Evolutionary conservation across 2,329 filamentous ascomycete genomes (phyloP).

Genomic region (Penicillium sumatraense): DNA sequence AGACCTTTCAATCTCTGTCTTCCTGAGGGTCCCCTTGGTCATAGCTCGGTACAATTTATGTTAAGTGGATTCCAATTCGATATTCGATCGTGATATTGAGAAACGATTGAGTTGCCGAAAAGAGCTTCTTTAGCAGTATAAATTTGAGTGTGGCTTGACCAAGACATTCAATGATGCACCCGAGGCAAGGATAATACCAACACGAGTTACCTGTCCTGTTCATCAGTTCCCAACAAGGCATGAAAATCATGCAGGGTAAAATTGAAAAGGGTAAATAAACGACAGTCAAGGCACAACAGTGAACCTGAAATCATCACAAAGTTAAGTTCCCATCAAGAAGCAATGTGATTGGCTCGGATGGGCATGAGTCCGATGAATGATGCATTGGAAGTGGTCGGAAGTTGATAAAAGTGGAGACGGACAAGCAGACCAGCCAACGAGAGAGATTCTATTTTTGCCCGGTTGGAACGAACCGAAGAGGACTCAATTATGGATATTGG

Average conservation of each 20-base stretch:
- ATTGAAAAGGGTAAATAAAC: neutral
- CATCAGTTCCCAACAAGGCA: neutral
- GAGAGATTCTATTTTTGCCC: neutral
- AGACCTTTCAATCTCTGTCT: neutral
- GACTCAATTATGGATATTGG: neutral
- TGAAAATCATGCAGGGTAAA: neutral
- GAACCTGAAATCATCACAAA: slow-evolving; percentile 3
- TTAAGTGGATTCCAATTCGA: neutral
- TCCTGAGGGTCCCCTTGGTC: neutral
- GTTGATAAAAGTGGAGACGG: neutral
- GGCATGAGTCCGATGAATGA: neutral
- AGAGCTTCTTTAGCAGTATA: neutral
- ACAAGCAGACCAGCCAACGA: slow-evolving; percentile 1
- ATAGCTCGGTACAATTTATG: neutral
- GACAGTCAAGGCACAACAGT: neutral
- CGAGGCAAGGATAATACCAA: too few relatives aligned
- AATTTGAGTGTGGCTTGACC: neutral
- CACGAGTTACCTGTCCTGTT: too few relatives aligned
- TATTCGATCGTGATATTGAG: neutral
- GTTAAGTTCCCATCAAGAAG: neutral
- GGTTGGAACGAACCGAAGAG: neutral
- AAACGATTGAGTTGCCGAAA: neutral
- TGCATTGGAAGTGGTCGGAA: neutral
- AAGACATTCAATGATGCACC: neutral
- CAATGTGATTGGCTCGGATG: neutral